These are phyloP conservation scores for Claviceps pusilla DNA, from an alignment of 2,329 filamentous ascomycete genomes.

Conservation along the genomic window DNA sequence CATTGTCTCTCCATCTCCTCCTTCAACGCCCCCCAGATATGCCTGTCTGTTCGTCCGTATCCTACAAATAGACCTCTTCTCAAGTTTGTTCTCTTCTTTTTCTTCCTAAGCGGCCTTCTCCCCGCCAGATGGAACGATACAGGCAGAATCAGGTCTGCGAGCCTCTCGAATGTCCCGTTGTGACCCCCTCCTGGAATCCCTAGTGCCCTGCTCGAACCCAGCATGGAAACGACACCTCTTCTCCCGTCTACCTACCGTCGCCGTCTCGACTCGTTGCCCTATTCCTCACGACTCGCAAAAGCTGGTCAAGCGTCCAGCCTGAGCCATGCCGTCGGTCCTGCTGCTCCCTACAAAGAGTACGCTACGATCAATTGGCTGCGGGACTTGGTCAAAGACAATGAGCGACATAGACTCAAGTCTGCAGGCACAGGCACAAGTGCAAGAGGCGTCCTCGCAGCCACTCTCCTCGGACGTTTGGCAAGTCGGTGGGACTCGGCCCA, in stretches of 20 bases:
- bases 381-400: slow-evolving; percentile 43
- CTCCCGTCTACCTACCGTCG: background rate
- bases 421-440: slow-evolving; percentile 11
- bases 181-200: background rate
- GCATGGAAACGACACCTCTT: background rate
- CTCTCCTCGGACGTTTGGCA: background rate
- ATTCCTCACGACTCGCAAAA: background rate
- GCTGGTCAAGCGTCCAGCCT: background rate
- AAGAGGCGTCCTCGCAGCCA: slow-evolving; percentile 22
- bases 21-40: no score
- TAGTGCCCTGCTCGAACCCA: background rate
- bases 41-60: no score
- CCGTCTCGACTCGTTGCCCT: background rate
- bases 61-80: no score
- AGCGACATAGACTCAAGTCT: slow-evolving; percentile 21
- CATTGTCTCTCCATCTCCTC: no score
- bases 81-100: no score
- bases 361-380: slow-evolving; percentile 49
- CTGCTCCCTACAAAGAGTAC: slow-evolving; percentile 43
- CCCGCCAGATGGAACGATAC: background rate
- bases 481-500: slow-evolving; percentile 31
- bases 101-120: background rate
- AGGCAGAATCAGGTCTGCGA: no score
- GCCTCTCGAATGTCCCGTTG: background rate
- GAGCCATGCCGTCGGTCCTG: background rate